Evolutionary conservation across 2,329 filamentous ascomycete species (phyloP).

Genomic region (Stemphylium lycopersici): DNA sequence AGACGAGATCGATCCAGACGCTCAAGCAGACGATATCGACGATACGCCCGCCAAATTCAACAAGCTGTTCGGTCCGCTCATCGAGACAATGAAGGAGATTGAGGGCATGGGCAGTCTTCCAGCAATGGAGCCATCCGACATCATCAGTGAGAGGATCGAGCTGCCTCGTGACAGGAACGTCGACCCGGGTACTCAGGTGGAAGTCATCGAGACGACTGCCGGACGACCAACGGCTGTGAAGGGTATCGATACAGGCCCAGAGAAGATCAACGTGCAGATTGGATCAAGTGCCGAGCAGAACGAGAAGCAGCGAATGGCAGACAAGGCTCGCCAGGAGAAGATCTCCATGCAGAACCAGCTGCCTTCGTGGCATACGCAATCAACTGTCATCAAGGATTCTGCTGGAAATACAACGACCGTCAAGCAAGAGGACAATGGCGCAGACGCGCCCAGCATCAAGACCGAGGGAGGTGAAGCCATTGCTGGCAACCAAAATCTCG

Average conservation of each 20-base stretch:
- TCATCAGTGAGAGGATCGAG: slow-evolving; percentile 66
- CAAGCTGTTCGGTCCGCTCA: slow-evolving; percentile 79
- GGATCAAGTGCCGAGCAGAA: slow-evolving; percentile 69
- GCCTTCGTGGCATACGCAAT: slow-evolving; percentile 74
- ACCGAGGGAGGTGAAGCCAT: slow-evolving; percentile 58
- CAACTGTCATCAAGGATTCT: slow-evolving; percentile 62
- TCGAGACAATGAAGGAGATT: slow-evolving; percentile 63
- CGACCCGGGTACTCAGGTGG: slow-evolving; percentile 67
- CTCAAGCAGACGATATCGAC: slow-evolving; percentile 38
- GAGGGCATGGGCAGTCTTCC: slow-evolving; percentile 80
- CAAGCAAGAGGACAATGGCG: slow-evolving; percentile 48
- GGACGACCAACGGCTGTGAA: slow-evolving; percentile 71
- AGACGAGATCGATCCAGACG: slow-evolving; percentile 36
- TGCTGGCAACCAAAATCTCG: slow-evolving; percentile 62
- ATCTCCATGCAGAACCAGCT: slow-evolving; percentile 72
- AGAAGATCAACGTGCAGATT: slow-evolving; percentile 73
- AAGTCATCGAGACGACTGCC: slow-evolving; percentile 61
- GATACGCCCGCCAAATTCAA: slow-evolving; percentile 64
- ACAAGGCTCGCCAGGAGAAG: slow-evolving; percentile 69
- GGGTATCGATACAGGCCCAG: slow-evolving; percentile 69
- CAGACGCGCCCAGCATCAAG: slow-evolving; percentile 45
- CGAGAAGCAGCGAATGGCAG: slow-evolving; percentile 70
- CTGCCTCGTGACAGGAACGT: slow-evolving; percentile 69
- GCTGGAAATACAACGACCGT: slow-evolving; percentile 52
- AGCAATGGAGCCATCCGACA: slow-evolving; percentile 73